Evolutionary conservation across 257 asterid genomes (phyloP), one percentile per base, ranked within the genome.

Genomic region (Solanum pennellii): DNA sequence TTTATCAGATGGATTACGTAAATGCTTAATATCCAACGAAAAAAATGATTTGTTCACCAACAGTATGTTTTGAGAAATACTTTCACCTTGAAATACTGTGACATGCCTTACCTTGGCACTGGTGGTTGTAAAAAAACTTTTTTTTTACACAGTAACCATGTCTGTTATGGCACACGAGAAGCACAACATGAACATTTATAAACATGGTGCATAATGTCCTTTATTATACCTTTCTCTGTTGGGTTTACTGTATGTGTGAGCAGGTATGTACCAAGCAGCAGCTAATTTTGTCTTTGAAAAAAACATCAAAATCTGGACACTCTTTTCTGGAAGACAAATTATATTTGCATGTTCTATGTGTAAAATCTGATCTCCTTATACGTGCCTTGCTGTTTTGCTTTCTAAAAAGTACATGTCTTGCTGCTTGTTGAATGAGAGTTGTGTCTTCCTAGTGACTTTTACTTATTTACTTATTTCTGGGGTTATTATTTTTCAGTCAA

Each of bases 1-100:
- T 90, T 79, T 71, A 86, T 87, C 88, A 96, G 99, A 94, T 94
- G 96, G 98, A 96, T 90, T 96, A 92, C 92, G 91, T 96, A 87
- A 96, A 96, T 90, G 94, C 99, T 72, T 96, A 98, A 80, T 95
- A 96, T 91, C 94, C 97, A 37, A 37, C 41, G 9, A 37, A 37
- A 37, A 37, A 37, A 37, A 7, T 37, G 9, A 6, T 37, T 7
- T 37, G 9, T 37, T 37, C 41, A 7, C 41, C 41, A 37, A 37
- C 9, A 37, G 41, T 37, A 27, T 15, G 62, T 44, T 47, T 80
- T 10, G 44, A 47, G 27, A 80, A 80, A 37, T 35, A 35, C 37
- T 35, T 35, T 52, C 62, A 16, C 23, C 62, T 16, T 6, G 6
- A 52, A 16, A 52, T 52, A 52, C 23, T 52, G 18, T 2, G 62